These are phyloP conservation scores for Echinosophora koreensis DNA, from an alignment of 306 rosid genomes.

Conservation along the genomic window DNA sequence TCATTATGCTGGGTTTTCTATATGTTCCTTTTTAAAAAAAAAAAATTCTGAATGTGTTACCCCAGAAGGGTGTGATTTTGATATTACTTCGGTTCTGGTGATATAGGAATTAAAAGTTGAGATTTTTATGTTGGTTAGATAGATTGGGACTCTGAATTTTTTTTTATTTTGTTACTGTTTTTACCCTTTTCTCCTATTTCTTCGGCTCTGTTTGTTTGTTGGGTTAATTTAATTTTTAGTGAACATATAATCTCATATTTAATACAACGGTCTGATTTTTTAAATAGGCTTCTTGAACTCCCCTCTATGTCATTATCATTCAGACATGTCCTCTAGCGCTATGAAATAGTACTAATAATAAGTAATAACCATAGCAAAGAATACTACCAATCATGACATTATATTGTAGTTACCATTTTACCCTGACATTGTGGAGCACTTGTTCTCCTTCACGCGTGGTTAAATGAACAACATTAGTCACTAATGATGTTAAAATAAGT, in stretches of 20 bases:
- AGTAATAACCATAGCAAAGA: background rate
- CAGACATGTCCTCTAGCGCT: slow-evolving; percentile 28
- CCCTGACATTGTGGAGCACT: background rate
- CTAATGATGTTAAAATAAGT: slow-evolving; percentile 13
- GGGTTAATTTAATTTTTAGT: slow-evolving; percentile 21
- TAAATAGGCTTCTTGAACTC: slow-evolving; percentile 17
- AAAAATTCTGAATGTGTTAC: slow-evolving; percentile 19
- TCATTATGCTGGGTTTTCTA: background rate
- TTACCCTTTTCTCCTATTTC: slow-evolving; percentile 30
- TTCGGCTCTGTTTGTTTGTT: slow-evolving; percentile 26
- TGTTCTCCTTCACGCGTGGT: slow-evolving; percentile 40
- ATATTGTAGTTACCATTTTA: slow-evolving; percentile 35
- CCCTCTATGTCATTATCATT: slow-evolving; percentile 21
- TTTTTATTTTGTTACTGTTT: slow-evolving; percentile 16
- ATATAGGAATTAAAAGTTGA: slow-evolving; percentile 44
- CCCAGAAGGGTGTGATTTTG: slow-evolving; percentile 13
- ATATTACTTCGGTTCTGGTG: slow-evolving; percentile 11
- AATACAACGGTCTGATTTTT: slow-evolving; percentile 31
- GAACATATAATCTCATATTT: background rate
- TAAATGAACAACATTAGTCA: slow-evolving; percentile 15
- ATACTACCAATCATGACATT: slow-evolving; percentile 42
- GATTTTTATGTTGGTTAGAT: slow-evolving; percentile 45
- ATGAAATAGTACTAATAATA: background rate
- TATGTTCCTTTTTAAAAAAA: slow-evolving; percentile 26
- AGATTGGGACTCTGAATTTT: slow-evolving; percentile 41